Percentiles rank a stretch among this genome's conserved stretches.
These are phyloP conservation scores for Stachybotrys echinatus DNA, from an alignment of 2,329 filamentous ascomycete genomes.

Conservation along the genomic window DNA sequence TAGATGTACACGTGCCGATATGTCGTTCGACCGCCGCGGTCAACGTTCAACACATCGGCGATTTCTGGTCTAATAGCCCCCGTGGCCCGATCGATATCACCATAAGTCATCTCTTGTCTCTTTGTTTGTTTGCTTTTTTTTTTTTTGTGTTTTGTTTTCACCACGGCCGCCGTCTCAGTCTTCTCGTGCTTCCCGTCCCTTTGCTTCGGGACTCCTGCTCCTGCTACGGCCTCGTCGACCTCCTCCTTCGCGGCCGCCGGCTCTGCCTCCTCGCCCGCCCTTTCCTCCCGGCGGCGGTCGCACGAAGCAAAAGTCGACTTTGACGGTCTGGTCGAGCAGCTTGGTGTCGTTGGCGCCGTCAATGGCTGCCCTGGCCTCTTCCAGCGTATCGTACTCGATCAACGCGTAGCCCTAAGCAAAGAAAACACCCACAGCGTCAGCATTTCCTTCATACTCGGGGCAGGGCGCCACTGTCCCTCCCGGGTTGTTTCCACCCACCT, in stretches of 20 bases:
- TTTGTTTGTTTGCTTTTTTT: neutral
- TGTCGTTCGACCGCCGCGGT: constrained; percentile 9
- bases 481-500: too few relatives aligned
- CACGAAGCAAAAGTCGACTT: constrained; percentile 82
- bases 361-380: constrained; percentile 77
- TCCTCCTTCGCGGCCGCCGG: constrained; percentile 21
- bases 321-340: constrained; percentile 74
- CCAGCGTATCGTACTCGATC: constrained; percentile 76
- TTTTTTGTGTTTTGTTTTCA: too few relatives aligned
- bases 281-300: constrained; percentile 60
- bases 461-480: neutral
- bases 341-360: constrained; percentile 73
- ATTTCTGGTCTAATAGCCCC: too few relatives aligned
- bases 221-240: constrained; percentile 41
- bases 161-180: too few relatives aligned
- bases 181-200: constrained; percentile 21
- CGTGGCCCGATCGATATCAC: too few relatives aligned
- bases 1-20: constrained; percentile 20
- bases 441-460: neutral
- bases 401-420: constrained; percentile 67
- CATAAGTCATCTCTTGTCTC: constrained; percentile 2
- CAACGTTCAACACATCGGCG: constrained; percentile 17
- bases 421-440: constrained; percentile 69
- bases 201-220: constrained; percentile 41
- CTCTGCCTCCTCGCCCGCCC: constrained; percentile 30